Evolutionary conservation across 257 asterid species (phyloP), one percentile per base, ranked within the genome.

Genomic region (Solanum clarkiae): DNA sequence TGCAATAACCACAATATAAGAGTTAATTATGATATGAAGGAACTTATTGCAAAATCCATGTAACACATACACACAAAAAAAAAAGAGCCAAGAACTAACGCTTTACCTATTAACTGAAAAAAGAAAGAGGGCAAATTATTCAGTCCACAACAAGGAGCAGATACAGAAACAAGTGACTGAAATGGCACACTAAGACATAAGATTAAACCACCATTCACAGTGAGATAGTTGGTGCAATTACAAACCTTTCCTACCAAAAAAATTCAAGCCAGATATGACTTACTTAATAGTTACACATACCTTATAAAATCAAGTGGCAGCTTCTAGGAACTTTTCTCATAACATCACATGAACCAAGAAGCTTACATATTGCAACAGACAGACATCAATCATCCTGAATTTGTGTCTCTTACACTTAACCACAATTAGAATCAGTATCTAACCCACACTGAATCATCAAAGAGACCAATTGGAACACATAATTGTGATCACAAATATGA

Each of bases 391-490:
- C 82, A 77, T 26, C 82, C 26, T 15, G 82, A 77, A 77, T 26
- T 53, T 16, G 82, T 77, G 24, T 26, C 47, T 16, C 10, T 1
- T 77, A 51, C 82, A 26, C 17, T 51, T 4, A 24, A 16, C 82
- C 83, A 79, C 49, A 53, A 79, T 53, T 53, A 26, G 47, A 79
- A 11, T 5, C 65, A 49, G 49, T 53, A 87, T 77, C 85, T 47
- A 89, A 82, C 59, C 97, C 97, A 88, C 79, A 89, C 89, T 94
- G 94, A 84, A 91, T 86, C 91, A 90, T 92, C 82, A 92, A 74
- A 84, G 85, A 91, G 80, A 79, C 83, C 81, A 94, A 82, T 80
- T 88, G 93, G 82, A 82, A 63, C 70, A 86, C 85, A 62, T 89
- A 87, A 79, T 84, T 77, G 56, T 56, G 74, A 88, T 92, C 89